Evolutionary conservation across 208 protist genomes (phyloP), one percentile per base, ranked within the genome.

Genomic region (Endotrypanum monterogeii): DNA sequence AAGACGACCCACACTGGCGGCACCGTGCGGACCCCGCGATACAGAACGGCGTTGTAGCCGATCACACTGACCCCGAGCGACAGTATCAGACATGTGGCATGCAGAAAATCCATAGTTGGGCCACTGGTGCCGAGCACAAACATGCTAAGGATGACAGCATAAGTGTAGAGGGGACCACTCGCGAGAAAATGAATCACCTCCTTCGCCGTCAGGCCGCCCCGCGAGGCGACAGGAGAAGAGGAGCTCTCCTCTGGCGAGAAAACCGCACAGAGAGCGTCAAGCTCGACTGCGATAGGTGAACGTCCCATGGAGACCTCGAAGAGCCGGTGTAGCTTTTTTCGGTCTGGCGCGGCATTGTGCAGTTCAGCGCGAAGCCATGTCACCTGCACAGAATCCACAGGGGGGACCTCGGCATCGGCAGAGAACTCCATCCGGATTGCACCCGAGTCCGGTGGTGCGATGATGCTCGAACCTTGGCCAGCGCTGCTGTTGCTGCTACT

Each of bases 91-190:
- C 76, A 76, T 6, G 56, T 60, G 3, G 63, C 70, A 67, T 76
- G 76, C 1, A 74, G 23, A 11, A 55, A 48, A 56, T 80, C 76
- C 56, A 74, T 70, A 7, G 76, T 28, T 3, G 63, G 48, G 23
- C 55, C 50, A n/a, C 76, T 80, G 16, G 76, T 72, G 56, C 76
- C 76, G 28, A 80, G 63, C 20, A 76, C 70, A 51, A 80, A 80
- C 44, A 72, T 68, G 37, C 70, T 72, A 56, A 80, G 44, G 39
- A 80, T 55, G 61, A 80, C 55, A 16, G 48, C 48, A 56, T 76
- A 80, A 6, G 76, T 80, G 70, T 76, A 73, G 32, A 75, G 48
- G 7, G 70, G 70, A 5, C 63, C 69, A 18, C 62, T 44, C 7
- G 56, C 46, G n/a, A 80, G n/a, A 63, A 61, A 71, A 18, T 68